Base-by-base conservation (phyloP, 495 filamentous ascomycete species). In the Talaromyces trachyspermus region DNA sequence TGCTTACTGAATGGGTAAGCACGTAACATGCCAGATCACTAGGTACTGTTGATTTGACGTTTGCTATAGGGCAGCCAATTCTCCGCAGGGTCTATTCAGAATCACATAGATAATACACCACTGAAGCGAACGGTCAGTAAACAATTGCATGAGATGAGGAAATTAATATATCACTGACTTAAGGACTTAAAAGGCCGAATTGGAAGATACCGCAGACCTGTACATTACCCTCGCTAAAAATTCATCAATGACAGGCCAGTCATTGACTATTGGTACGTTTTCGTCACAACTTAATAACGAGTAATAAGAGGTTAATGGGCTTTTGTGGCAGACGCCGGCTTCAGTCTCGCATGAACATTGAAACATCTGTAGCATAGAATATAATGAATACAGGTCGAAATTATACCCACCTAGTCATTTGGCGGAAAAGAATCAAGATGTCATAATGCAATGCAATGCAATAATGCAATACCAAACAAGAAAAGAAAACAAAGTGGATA, bases 1-100 rank as follows among this genome's bases (percentile, higher is more conserved):
- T 88, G 40, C 57, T 83, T 42, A 89, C 85, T 5, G 84, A 88
- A 62, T 88, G 85, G 85, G 83, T 83, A 49, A 49, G 56, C 62
- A 44, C n/a, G n/a, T n/a, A n/a, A n/a, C n/a, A n/a, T n/a, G n/a
- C n/a, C n/a, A n/a, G n/a, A n/a, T n/a, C n/a, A n/a, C n/a, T n/a
- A n/a, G n/a, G n/a, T n/a, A n/a, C n/a, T n/a, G n/a, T n/a, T 24
- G 12, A 39, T 15, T 18, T 38, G 30, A 47, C 10, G 3, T 23
- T 4, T 15, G 24, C 7, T 0, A 41, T 25, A 49, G 46, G 38
- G 30, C 25, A 36, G 19, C 15, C n/a, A 20, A 12, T 49, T 49
- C 27, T 36, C 46, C 9, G 15, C 40, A 20, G 36, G 41, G 4
- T 20, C 8, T 4, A 17, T 42, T 12, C n/a, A 49, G n/a, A 49